Evolutionary conservation across 2,329 filamentous ascomycete genomes (phyloP).

Genomic region (Fusarium albidum): DNA sequence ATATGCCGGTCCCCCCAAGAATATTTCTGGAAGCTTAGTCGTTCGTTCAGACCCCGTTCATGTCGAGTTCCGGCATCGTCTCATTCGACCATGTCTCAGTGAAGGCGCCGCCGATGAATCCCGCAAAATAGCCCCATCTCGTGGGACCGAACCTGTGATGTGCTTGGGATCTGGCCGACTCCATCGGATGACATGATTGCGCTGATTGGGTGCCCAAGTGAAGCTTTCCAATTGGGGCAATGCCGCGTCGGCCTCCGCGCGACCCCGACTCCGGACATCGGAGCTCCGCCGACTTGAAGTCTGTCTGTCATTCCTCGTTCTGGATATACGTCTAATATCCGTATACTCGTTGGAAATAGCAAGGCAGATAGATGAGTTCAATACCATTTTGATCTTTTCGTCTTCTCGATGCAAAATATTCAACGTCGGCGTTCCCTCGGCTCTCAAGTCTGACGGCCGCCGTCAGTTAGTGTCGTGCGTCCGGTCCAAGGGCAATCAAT

Average conservation of each 20-base stretch:
- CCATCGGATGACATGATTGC: slow-evolving; percentile 31
- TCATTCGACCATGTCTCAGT: slow-evolving; percentile 15
- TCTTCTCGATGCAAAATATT: neutral
- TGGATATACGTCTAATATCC: neutral
- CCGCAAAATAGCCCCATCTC: slow-evolving; percentile 39
- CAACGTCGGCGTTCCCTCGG: neutral
- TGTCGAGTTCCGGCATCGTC: slow-evolving; percentile 9
- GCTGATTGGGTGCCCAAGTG: slow-evolving; percentile 1
- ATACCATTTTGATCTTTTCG: neutral
- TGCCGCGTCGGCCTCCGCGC: slow-evolving; percentile 33
- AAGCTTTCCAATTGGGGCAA: slow-evolving; percentile 30
- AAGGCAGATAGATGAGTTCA: too few species aligned
- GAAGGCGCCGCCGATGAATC: slow-evolving; percentile 25
- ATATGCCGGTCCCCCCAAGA: neutral
- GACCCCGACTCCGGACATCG: slow-evolving; percentile 33
- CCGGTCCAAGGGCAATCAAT: too few species aligned
- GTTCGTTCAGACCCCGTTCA: neutral
- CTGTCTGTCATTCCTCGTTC: neutral
- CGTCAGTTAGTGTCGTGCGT: slow-evolving; percentile 10
- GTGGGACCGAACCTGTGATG: slow-evolving; percentile 4
- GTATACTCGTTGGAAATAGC: neutral
- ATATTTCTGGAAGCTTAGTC: neutral
- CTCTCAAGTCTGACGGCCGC: slow-evolving; percentile 2
- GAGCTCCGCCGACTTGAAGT: slow-evolving; percentile 13
- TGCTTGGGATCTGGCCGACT: slow-evolving; percentile 14